phyloP scores from a whole-genome alignment of 108 stramenopile species.

The Fragilaria crotonensis region DNA sequence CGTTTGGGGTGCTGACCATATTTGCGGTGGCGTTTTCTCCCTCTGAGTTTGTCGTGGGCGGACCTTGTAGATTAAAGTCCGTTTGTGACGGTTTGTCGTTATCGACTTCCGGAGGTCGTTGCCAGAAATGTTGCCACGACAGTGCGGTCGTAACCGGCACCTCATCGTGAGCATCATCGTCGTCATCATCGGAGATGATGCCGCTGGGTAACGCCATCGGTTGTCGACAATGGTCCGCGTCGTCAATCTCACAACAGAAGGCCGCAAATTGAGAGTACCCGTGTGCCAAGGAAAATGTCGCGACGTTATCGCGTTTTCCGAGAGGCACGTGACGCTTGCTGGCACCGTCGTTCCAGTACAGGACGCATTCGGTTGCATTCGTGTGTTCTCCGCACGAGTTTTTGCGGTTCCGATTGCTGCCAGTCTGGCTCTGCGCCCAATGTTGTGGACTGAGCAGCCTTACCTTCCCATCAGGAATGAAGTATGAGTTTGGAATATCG shows the following conservation, averaged over 20 bases:
- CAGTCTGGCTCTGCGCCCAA: conserved; percentile 15
- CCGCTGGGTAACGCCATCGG: neutral
- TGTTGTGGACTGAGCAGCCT: conserved; percentile 16
- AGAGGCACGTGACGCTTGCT: no score
- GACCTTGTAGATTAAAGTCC: no score
- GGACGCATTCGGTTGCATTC: no score
- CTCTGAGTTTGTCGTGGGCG: no score
- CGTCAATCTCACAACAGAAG: conserved; percentile 7
- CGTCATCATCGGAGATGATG: conserved; percentile 2
- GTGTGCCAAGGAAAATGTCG: conserved; percentile 9
- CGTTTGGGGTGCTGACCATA: neutral
- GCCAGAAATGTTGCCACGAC: no score
- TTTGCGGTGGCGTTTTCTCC: no score
- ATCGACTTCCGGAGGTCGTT: no score
- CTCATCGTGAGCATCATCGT: neutral
- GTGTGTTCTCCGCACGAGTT: neutral
- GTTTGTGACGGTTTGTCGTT: no score
- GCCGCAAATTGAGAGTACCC: conserved; percentile 15
- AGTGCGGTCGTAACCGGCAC: no score
- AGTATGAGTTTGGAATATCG: conserved; percentile 26
- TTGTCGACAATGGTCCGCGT: neutral
- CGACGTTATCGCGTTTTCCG: conserved; percentile 10
- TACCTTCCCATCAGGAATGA: conserved; percentile 5
- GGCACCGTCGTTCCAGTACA: no score
- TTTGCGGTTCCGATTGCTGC: neutral